phyloP scores from a whole-genome alignment of 352 stramenopile species.

The Thalassiosira livingstoniorum region DNA sequence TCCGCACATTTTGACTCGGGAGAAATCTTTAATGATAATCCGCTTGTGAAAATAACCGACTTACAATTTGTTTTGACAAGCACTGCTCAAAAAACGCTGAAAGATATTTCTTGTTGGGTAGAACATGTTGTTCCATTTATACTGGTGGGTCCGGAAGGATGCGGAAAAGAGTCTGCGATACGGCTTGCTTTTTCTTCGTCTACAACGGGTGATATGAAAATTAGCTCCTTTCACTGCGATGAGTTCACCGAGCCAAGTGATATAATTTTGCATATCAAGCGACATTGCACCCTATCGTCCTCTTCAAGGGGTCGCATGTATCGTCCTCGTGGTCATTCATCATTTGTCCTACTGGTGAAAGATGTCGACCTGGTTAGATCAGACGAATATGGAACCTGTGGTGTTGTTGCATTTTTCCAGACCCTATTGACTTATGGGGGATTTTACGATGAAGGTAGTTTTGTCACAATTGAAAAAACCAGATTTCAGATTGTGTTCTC shows the following conservation, averaged over 20 bases:
- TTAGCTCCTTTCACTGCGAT: slow-evolving; percentile 93
- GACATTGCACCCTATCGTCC: slow-evolving; percentile 93
- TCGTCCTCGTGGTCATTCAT: slow-evolving; percentile 90
- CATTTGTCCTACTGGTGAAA: slow-evolving; percentile 94
- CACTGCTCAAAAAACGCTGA: slow-evolving; percentile 62
- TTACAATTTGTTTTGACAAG: neutral
- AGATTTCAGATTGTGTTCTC: slow-evolving; percentile 94
- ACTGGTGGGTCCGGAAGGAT: slow-evolving; percentile 92
- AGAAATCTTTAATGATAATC: slow-evolving; percentile 19
- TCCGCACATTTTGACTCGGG: neutral
- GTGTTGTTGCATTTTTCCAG: slow-evolving; percentile 96
- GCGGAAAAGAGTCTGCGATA: slow-evolving; percentile 95
- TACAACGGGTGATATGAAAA: neutral
- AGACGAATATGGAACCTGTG: slow-evolving; percentile 95
- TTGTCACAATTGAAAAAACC: slow-evolving; percentile 92
- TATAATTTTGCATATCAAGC: slow-evolving; percentile 94
- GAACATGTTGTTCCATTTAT: slow-evolving; percentile 94
- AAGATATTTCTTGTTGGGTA: slow-evolving; percentile 90
- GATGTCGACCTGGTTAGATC: slow-evolving; percentile 95
- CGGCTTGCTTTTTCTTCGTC: slow-evolving; percentile 88
- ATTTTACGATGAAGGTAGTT: slow-evolving; percentile 96
- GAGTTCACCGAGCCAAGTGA: slow-evolving; percentile 93
- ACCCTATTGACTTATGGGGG: slow-evolving; percentile 94
- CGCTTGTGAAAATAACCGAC: too few species aligned
- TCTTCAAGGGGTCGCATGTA: slow-evolving; percentile 92